A percentile compares a stretch with the other conserved stretches of the same genome.
phyloP scores from a whole-genome alignment of 1,284 basidiomycete genomes.

The Ceratobasidium sp. region DNA sequence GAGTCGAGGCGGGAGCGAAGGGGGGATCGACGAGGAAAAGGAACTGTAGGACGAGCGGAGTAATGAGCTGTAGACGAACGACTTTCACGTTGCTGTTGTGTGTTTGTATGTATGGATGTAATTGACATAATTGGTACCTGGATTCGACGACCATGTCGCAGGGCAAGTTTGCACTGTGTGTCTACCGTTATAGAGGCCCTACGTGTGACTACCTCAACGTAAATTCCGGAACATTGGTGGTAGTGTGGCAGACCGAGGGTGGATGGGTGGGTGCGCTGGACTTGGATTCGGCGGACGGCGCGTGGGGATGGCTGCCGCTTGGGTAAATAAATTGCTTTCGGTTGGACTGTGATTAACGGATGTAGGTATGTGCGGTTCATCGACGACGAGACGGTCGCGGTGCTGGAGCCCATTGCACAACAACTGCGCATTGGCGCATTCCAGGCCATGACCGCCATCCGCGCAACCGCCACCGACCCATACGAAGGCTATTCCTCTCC shows the following conservation, averaged over 20 bases:
- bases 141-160: background rate
- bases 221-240: conserved; percentile 16
- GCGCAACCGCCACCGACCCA: conserved; percentile 12
- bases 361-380: conserved; percentile 15
- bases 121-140: conserved; percentile 15
- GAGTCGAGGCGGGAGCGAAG: conserved; percentile 31
- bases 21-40: conserved; percentile 15
- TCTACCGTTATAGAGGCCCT: conserved; percentile 3
- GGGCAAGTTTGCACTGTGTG: conserved; percentile 22
- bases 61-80: background rate
- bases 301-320: conserved; percentile 15
- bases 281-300: conserved; percentile 10
- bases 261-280: conserved; percentile 29
- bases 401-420: conserved; percentile 7
- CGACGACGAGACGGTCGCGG: conserved; percentile 26
- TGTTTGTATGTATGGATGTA: conserved; percentile 22
- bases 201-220: background rate
- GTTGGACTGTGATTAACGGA: background rate
- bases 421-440: conserved; percentile 17
- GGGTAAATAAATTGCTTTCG: background rate
- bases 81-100: conserved; percentile 8
- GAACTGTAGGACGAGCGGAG: background rate
- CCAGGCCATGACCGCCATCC: conserved; percentile 19
- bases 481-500: conserved; percentile 24
- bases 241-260: conserved; percentile 15